Evolutionary conservation across 1,139 yeast genomes (phyloP).

Genomic region (Zygoascus meyerae): DNA sequence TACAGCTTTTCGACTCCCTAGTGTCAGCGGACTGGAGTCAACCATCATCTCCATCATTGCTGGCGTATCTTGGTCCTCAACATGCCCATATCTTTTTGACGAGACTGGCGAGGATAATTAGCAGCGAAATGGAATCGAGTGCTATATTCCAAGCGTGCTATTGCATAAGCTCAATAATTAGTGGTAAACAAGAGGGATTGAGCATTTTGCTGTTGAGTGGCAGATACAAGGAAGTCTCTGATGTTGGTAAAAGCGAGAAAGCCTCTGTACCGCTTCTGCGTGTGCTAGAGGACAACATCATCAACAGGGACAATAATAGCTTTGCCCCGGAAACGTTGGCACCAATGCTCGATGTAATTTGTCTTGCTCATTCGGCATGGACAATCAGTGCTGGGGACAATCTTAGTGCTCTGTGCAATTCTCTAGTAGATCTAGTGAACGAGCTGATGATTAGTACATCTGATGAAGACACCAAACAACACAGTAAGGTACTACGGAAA

Average conservation of each 20-base stretch:
- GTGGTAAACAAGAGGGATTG: conserved; percentile 73
- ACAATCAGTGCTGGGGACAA: conserved; percentile 10
- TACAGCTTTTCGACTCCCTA: conserved; percentile 56
- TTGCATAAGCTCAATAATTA: conserved; percentile 71
- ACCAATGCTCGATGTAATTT: conserved; percentile 28
- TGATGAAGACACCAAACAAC: conserved; percentile 1
- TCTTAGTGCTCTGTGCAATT: conserved; percentile 9
- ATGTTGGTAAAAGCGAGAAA: conserved; percentile 24
- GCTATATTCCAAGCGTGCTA: conserved; percentile 58
- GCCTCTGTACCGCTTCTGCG: conserved; percentile 41
- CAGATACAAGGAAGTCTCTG: conserved; percentile 41
- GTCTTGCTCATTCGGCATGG: conserved; percentile 34
- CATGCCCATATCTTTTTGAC: conserved; percentile 56
- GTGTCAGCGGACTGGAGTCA: conserved; percentile 57
- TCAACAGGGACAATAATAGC: conserved; percentile 36
- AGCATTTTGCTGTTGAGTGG: conserved; percentile 75
- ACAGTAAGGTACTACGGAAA: conserved; percentile 1
- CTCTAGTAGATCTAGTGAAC: conserved; percentile 11
- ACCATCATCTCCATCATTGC: conserved; percentile 59
- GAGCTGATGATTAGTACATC: conserved; percentile 5
- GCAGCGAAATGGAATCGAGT: conserved; percentile 53
- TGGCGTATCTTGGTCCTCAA: conserved; percentile 70
- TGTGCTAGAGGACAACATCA: conserved; percentile 54
- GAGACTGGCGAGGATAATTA: conserved; percentile 55
- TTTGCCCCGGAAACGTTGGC: conserved; percentile 23